Base-by-base conservation (phyloP, 139 green algal species). In the Chlorella sp. region DNA sequence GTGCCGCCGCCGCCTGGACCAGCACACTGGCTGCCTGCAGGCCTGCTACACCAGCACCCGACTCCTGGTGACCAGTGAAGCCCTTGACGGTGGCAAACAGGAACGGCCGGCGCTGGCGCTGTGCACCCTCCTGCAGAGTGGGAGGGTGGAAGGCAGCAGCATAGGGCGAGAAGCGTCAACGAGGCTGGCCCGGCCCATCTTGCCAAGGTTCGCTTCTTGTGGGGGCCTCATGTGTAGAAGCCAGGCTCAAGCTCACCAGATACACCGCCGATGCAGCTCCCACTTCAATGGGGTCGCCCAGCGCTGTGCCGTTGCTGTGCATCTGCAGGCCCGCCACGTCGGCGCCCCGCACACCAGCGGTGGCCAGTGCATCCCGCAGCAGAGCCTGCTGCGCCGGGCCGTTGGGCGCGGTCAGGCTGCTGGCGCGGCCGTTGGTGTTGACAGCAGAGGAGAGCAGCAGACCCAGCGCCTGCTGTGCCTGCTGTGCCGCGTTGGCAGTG, bases 351-450 rank as follows among this genome's bases (percentile, higher is more conserved):
- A 87, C 28, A 36, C 30, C 63, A 0, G 78, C 85, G 5, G 15
- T 30, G 17, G 15, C 36, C 55, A 86, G 67, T 44, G 86, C 84
- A 2, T 83, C 82, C 20, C 83, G 71, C 32, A 89, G 78, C 60
- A 91, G 65, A 63, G 47, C 62, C 64, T 88, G 84, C 92, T 98
- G 96, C 20, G 94, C 88, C 15, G 94, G 96, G 12, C 96, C 96
- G 81, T 97, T 96, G 32, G 96, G 96, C 20, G 95, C 96, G 1
- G 95, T 98, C 55, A 98, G 91, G 82, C 83, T 92, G 91, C 92
- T 96, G 73, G 93, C 96, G 65, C 95, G 90, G 38, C 96, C 96
- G 73, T 98, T 96, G 85, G 97, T 93, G 91, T 98, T 98, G n/a
- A 98, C 94, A 0, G 95, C 92, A 4, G 89, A 90, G 28, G 87